A percentile compares a stretch with the other conserved stretches of the same genome.
Conservation (phyloP, 352 stramenopile genomes). For the Phytopythium sindhum region DNA sequence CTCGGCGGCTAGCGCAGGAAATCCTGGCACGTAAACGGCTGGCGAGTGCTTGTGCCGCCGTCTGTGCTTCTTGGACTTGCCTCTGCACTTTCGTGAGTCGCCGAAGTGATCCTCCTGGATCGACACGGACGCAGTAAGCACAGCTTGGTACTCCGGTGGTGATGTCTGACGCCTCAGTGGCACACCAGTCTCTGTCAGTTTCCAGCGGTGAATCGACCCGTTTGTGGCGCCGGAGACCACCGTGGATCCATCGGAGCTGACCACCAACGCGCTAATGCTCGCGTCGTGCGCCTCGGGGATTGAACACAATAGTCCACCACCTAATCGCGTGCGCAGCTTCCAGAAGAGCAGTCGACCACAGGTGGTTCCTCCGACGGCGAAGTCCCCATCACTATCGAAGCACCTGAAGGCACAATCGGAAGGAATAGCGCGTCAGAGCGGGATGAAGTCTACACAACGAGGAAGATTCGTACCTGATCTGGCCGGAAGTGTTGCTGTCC, state of each 20-base stretch:
- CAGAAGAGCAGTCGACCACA: conserved; percentile 65
- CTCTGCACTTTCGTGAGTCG: background rate
- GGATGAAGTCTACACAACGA: background rate
- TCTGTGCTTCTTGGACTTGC: background rate
- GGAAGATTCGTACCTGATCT: conserved; percentile 35
- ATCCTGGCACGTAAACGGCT: conserved; percentile 12
- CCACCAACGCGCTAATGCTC: conserved; percentile 57
- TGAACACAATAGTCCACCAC: conserved; percentile 51
- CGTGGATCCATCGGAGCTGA: conserved; percentile 46
- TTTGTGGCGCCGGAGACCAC: conserved; percentile 61
- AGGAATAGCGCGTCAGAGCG: background rate
- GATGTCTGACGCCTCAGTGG: conserved; percentile 1
- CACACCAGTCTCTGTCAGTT: conserved; percentile 18
- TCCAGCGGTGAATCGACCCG: conserved; percentile 64
- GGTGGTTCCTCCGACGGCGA: conserved; percentile 63
- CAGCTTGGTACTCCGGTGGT: background rate
- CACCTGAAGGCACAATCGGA: conserved; percentile 22
- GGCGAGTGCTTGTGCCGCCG: background rate
- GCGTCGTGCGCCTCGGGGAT: conserved; percentile 58
- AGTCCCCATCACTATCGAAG: conserved; percentile 72
- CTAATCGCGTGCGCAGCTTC: conserved; percentile 43
- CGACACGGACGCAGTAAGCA: conserved; percentile 11
- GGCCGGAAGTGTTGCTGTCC: conserved; percentile 42
- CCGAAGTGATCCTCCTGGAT: conserved; percentile 13
- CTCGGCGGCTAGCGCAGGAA: conserved; percentile 21